Base-by-base conservation (phyloP, 345 rosid genomes). In the Eutrema japonicum region DNA sequence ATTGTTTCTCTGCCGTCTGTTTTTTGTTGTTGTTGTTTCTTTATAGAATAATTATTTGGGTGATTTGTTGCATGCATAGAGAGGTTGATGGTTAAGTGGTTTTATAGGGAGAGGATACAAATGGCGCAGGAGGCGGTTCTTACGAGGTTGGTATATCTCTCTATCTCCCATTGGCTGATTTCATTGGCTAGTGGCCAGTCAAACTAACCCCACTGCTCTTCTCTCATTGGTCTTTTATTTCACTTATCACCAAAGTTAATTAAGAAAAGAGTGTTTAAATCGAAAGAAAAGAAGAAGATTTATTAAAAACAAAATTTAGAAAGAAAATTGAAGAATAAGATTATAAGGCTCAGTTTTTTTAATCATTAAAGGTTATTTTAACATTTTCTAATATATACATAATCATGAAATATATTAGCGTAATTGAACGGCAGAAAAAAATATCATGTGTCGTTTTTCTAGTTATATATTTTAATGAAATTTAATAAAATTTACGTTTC, bases 61-160 rank as follows among this genome's bases (percentile, higher is more conserved):
- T 54, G 70, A 52, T 54, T 69, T 76, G 66, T 70, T 70, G 65
- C 42, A 76, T 76, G 70, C 61, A 16, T 48, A 55, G 79, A 70
- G 66, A 76, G 60, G 75, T 33, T 48, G 75, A 64, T 70, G 71
- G 38, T 26, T 30, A 10, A 38, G 54, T 64, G 80, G 40, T 76
- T 76, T 70, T 70, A 76, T 70, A 76, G 72, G 48, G 66, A 33
- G 76, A 32, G 63, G 45, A 63, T 70, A 70, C 76, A 76, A 76
- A 70, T 70, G 80, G 75, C 80, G 27, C 56, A 70, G 47, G 66
- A 70, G 72, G 80, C 76, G 80, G 80, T 76, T 76, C 80, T 76
- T 64, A 76, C 80, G 76, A 76, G 80, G 80, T 70, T 16, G 4
- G 27, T 36, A 58, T 52, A 53, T 69, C 38, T 54, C 55, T 46